Base-by-base conservation (phyloP, 257 asterid genomes). In the Leonotis leonurus region DNA sequence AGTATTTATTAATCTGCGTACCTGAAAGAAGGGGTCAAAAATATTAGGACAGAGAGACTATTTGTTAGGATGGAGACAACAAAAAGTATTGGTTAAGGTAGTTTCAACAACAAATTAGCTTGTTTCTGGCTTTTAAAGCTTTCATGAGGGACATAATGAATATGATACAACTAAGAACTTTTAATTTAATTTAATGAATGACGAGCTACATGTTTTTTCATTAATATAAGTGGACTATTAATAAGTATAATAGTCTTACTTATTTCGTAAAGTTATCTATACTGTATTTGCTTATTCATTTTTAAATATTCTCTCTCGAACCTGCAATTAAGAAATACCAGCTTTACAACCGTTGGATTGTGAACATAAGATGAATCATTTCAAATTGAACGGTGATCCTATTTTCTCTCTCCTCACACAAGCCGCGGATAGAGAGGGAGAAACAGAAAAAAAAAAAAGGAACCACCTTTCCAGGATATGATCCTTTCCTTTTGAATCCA, bases 341-440 rank as follows among this genome's bases (percentile, higher is more conserved):
- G 41, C 33, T 45, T 46, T 30, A 18, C 35, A 48, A 56, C 85
- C 95, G 82, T 83, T 4, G 21, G 86, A 79, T 83, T 53, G 64
- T 56, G 73, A n/a, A 56, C n/a, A 1, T 22, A 49, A 70, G 48
- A 62, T 53, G 75, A 66, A 73, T 43, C 27, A 65, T 62, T 72
- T 72, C 52, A 61, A 52, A 62, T 35, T 78, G 41, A 35, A 80
- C 83, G 88, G 86, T 21, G 71, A 75, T 77, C 82, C 86, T 64
- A 60, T n/a, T 35, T 67, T 70, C 85, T 82, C 83, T 80, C 81
- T 78, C 82, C 74, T 66, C 70, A 59, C 67, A 57, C 36, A 56
- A 69, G 18, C 65, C 70, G 75, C 68, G 53, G 39, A 43, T 60
- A 58, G 65, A 53, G 73, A 56, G 63, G 29, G 48, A 63, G 43